A percentile compares a stretch with the other conserved stretches of the same genome.
phyloP scores from a whole-genome alignment of 352 stramenopile species.

The Phytophthora lateralis region DNA sequence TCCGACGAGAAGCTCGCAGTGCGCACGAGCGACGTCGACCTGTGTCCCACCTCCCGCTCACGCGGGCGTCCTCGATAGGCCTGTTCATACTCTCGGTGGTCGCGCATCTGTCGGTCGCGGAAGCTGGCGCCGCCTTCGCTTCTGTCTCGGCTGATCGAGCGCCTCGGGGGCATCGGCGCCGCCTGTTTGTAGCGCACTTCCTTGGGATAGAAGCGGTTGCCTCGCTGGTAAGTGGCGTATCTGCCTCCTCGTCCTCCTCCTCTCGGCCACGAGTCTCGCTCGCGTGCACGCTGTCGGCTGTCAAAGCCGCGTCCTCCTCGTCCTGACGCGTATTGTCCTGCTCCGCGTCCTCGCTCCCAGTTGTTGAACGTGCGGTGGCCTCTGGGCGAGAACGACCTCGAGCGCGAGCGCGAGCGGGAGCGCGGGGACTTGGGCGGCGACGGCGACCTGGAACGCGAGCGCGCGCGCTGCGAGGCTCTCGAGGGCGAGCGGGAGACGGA shows the following conservation, averaged over 20 bases:
- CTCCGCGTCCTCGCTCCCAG: conserved; percentile 38
- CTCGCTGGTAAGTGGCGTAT: conserved; percentile 27
- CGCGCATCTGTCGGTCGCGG: conserved; percentile 43
- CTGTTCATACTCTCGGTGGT: conserved; percentile 37
- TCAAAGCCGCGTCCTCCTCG: conserved; percentile 38
- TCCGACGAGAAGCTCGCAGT: conserved; percentile 37
- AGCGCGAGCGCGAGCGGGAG: conserved; percentile 61
- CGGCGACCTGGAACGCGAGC: conserved; percentile 32
- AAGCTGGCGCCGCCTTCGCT: conserved; percentile 35
- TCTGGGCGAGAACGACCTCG: conserved; percentile 64
- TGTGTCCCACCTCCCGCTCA: conserved; percentile 19
- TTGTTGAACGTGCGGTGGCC: conserved; percentile 55
- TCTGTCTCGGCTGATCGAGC: conserved; percentile 56
- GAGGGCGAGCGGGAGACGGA: conserved; percentile 65
- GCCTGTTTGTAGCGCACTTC: conserved; percentile 40
- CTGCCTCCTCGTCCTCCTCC: conserved; percentile 28
- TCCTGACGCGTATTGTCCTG: conserved; percentile 30
- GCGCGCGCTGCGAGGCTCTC: conserved; percentile 31
- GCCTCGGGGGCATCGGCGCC: conserved; percentile 23
- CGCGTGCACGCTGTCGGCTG: conserved; percentile 35
- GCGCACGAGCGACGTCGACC: conserved; percentile 35
- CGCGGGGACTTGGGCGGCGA: conserved; percentile 33
- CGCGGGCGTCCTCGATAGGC: conserved; percentile 22
- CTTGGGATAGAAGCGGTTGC: conserved; percentile 51
- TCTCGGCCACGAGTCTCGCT: conserved; percentile 43